phyloP scores from a whole-genome alignment of 768 basidiomycete genomes.

The Candolleomyces efflorescens region DNA sequence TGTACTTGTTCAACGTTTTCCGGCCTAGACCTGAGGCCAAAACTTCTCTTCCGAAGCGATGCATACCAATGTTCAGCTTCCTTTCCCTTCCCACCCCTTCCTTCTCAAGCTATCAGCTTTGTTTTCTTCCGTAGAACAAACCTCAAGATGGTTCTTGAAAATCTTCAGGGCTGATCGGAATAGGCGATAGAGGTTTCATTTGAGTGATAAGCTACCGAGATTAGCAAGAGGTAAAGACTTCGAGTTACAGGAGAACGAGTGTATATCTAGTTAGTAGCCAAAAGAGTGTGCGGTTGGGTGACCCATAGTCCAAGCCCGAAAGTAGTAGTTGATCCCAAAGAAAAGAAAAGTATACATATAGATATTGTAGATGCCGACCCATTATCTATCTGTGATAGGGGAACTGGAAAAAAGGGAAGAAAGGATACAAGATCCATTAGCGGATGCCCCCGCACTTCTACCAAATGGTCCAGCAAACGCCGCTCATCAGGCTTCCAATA shows the following conservation, averaged over 20 bases:
- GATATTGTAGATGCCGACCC: too few relatives aligned
- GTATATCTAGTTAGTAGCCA: not conserved
- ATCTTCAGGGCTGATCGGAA: not conserved
- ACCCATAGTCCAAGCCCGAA: not conserved
- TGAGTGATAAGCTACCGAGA: slow-evolving; percentile 1
- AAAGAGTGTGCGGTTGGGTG: too few relatives aligned
- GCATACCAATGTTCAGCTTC: too few relatives aligned
- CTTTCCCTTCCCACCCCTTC: too few relatives aligned
- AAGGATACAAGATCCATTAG: not conserved
- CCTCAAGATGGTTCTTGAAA: not conserved
- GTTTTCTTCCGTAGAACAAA: not conserved
- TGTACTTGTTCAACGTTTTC: too few relatives aligned
- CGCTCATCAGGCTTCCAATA: not conserved
- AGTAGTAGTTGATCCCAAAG: not conserved
- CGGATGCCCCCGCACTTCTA: not conserved
- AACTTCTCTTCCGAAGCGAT: too few relatives aligned
- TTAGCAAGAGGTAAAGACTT: not conserved
- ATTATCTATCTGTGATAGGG: too few relatives aligned
- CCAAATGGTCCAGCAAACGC: not conserved
- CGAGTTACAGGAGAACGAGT: not conserved
- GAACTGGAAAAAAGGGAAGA: not conserved
- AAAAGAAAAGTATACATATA: not conserved
- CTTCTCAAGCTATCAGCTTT: too few relatives aligned
- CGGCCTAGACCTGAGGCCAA: too few relatives aligned
- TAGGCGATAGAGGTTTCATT: not conserved